phyloP scores from a whole-genome alignment of 208 protist genomes.

The Wallacemonas sp. region DNA sequence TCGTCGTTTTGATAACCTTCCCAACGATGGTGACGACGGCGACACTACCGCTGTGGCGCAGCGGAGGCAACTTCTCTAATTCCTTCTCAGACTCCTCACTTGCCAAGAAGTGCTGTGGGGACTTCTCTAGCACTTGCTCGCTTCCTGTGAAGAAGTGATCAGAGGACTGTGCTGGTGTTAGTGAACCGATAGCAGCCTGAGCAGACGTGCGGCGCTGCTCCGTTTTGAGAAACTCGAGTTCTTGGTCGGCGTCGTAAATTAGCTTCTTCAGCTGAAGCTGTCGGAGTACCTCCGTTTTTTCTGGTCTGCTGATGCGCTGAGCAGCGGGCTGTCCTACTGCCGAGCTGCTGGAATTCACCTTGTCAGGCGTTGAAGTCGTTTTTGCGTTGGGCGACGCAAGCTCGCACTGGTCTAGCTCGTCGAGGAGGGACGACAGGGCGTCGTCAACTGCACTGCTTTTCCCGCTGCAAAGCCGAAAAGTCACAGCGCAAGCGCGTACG shows the following conservation, averaged over 20 bases:
- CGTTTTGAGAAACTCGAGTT: not conserved
- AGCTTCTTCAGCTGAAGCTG: not conserved
- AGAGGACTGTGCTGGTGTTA: not conserved
- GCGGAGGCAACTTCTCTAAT: slow-evolving; percentile 35
- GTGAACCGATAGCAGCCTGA: not conserved
- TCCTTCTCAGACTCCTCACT: slow-evolving; percentile 29
- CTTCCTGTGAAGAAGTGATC: slow-evolving; percentile 1
- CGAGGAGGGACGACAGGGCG: not conserved
- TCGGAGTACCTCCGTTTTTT: not conserved
- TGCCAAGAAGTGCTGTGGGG: slow-evolving; percentile 71
- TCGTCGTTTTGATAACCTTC: slow-evolving; percentile 15
- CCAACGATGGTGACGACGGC: slow-evolving; percentile 74
- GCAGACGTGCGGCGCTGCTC: not conserved
- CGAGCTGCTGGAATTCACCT: not conserved
- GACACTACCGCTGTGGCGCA: slow-evolving; percentile 40
- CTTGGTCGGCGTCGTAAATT: not conserved
- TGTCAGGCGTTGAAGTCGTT: not conserved
- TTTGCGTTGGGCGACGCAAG: not conserved
- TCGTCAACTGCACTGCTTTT: not conserved
- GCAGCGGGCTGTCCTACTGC: not conserved
- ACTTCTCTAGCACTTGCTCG: slow-evolving; percentile 38
- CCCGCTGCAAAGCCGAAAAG: not conserved
- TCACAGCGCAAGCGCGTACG: not conserved
- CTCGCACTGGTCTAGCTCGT: not conserved
- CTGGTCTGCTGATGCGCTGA: not conserved